Evolutionary conservation across 2,329 filamentous ascomycete species (phyloP).

Genomic region (Cytospora mali): DNA sequence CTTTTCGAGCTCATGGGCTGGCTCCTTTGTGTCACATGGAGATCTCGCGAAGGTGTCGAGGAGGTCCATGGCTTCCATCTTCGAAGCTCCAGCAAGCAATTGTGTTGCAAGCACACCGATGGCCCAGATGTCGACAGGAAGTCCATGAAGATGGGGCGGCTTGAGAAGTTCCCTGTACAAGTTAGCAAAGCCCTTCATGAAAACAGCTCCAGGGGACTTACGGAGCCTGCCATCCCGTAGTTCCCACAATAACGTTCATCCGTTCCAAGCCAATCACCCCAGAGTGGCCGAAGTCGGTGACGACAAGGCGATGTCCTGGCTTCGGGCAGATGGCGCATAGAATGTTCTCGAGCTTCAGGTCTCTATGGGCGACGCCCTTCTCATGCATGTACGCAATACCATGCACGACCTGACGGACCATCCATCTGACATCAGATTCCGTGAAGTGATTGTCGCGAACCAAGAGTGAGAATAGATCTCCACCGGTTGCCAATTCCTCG

Average conservation of each 20-base stretch:
- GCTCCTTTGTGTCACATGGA: slow-evolving; percentile 29
- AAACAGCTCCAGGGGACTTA: slow-evolving; percentile 36
- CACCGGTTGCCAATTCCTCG: slow-evolving; percentile 58
- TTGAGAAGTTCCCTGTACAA: slow-evolving; percentile 43
- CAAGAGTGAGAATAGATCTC: slow-evolving; percentile 55
- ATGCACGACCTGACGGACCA: slow-evolving; percentile 51
- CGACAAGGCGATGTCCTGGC: slow-evolving; percentile 48
- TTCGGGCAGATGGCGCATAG: slow-evolving; percentile 51
- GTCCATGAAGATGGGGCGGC: slow-evolving; percentile 35
- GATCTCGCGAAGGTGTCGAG: slow-evolving; percentile 1
- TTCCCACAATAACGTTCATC: slow-evolving; percentile 50
- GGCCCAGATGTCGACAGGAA: slow-evolving; percentile 55
- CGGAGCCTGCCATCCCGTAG: slow-evolving; percentile 53
- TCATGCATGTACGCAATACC: slow-evolving; percentile 52
- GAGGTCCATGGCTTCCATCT: slow-evolving; percentile 27
- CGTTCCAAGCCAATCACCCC: slow-evolving; percentile 45
- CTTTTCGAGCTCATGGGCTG: slow-evolving; percentile 28
- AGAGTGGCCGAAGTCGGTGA: slow-evolving; percentile 57
- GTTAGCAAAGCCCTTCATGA: slow-evolving; percentile 5
- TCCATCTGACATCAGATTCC: slow-evolving; percentile 48
- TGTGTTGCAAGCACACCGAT: slow-evolving; percentile 50
- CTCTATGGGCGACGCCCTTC: slow-evolving; percentile 55
- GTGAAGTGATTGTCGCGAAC: slow-evolving; percentile 37
- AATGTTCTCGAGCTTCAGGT: slow-evolving; percentile 59
- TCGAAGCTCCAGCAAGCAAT: slow-evolving; percentile 34